phyloP scores from a whole-genome alignment of 495 filamentous ascomycete species.

The Darksidea phi region DNA sequence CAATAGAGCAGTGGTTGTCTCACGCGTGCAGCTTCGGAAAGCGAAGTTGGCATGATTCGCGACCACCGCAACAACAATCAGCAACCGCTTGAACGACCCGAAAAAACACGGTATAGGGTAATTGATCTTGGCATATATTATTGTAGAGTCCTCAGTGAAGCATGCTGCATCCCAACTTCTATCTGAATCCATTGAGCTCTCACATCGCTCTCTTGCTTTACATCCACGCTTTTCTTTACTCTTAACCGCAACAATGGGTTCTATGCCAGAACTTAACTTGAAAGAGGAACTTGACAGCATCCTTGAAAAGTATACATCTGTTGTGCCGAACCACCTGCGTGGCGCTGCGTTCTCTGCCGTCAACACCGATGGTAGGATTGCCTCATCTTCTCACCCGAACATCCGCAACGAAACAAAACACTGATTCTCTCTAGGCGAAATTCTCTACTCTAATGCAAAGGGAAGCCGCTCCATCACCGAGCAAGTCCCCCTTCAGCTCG shows the following conservation, averaged over 20 bases:
- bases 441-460: conserved; percentile 19
- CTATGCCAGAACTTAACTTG: conserved; percentile 18
- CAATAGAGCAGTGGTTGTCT: too few relatives aligned
- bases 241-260: conserved; percentile 14
- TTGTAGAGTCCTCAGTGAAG: too few relatives aligned
- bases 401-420: background rate
- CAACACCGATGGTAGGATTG: conserved; percentile 20
- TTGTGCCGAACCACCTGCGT: conserved; percentile 16
- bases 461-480: conserved; percentile 22
- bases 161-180: too few relatives aligned
- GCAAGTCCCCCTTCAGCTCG: conserved; percentile 8
- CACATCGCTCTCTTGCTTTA: background rate
- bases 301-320: conserved; percentile 17
- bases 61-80: too few relatives aligned
- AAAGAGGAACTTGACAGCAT: conserved; percentile 28
- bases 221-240: background rate
- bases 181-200: background rate
- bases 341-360: conserved; percentile 27
- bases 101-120: too few relatives aligned
- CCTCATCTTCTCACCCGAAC: background rate
- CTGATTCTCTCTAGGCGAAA: conserved; percentile 8
- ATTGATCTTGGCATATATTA: background rate
- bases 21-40: too few relatives aligned
- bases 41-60: too few relatives aligned
- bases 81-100: background rate